These are phyloP conservation scores for Anisogramma anomala DNA, from an alignment of 2,329 filamentous ascomycete genomes.

Conservation along the genomic window DNA sequence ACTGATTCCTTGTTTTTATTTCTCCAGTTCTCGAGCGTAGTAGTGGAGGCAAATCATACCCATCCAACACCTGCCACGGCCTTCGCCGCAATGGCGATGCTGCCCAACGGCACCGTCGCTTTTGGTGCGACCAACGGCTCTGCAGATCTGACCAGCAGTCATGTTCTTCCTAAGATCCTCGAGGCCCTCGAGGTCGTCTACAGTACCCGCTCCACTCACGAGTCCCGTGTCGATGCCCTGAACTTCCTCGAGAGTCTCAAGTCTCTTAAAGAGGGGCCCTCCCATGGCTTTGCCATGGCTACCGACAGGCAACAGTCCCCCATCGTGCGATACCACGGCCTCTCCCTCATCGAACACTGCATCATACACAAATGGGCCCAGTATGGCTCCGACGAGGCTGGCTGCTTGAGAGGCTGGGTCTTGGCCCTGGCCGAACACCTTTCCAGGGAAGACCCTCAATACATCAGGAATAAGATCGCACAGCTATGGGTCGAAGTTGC, in stretches of 20 bases:
- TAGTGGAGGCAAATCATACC: too few species aligned
- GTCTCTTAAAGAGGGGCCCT: constrained; percentile 63
- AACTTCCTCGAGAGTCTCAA: constrained; percentile 80
- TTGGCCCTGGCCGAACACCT: constrained; percentile 65
- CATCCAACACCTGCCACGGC: too few species aligned
- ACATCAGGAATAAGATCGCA: constrained; percentile 84
- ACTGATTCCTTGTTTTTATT: too few species aligned
- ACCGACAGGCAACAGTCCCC: constrained; percentile 62
- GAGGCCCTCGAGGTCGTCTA: constrained; percentile 83
- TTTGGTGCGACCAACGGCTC: too few species aligned
- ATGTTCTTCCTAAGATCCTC: constrained; percentile 57
- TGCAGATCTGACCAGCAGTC: constrained; percentile 27
- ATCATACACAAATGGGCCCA: constrained; percentile 76
- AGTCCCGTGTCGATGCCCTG: constrained; percentile 71
- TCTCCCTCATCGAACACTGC: constrained; percentile 82
- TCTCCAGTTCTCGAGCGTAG: too few species aligned
- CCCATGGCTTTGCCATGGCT: constrained; percentile 75
- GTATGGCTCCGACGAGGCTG: constrained; percentile 56
- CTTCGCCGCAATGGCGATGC: too few species aligned
- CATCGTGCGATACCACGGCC: constrained; percentile 82
- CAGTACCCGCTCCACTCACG: constrained; percentile 67
- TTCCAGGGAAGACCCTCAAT: constrained; percentile 59
- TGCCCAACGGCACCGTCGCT: too few species aligned
- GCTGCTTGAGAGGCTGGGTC: constrained; percentile 62
- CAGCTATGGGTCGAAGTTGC: constrained; percentile 92